Evolutionary conservation across 371 early-diverging fungal genomes (phyloP), one percentile per base, ranked within the genome.

Genomic region (Blakeslea trispora): DNA sequence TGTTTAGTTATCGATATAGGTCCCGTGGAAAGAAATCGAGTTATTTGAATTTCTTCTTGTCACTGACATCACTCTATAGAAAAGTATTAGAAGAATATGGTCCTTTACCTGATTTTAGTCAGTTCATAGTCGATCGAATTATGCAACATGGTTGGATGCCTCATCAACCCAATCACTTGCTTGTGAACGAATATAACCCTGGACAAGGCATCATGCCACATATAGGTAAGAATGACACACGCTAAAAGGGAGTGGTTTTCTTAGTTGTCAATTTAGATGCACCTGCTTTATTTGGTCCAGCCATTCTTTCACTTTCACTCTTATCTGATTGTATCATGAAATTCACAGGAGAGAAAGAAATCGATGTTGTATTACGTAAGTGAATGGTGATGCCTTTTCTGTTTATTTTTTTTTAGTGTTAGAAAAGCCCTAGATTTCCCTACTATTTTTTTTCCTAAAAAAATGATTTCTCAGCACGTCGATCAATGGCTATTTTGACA

Each of bases 181-280:
- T 87, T n/a, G 76, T 88, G 8, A 89, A 88, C 62, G 89, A 91
- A 64, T 91, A 91, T 51, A 75, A 86, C 50, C 66, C 71, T 8
- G 89, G 87, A 3, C 91, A 91, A 68, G 91, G 88, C 61, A 81
- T 79, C 46, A 79, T 79, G 79, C 79, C 79, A 34, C 79, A 79
- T 44, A 63, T 65, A 57, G 76, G 75, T 72, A 64, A 14, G 6
- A 13, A 46, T 19, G 1, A 63, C 17, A 69, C 59, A 41, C 22
- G 11, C 43, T 23, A 17, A 9, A 21, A 11, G 0, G 11, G 19
- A 21, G 45, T 45, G 18, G 0, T 10, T n/a, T 54, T 18, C 11
- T 13, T 42, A 11, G 9, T 40, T 23, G 1, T 34, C 15, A 64
- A 61, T n/a, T n/a, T 68, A 62, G 89, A 88, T 67, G 82, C 84